Evolutionary conservation across 805 yeast genomes (phyloP).

Genomic region (Lachancea nothofagi): DNA sequence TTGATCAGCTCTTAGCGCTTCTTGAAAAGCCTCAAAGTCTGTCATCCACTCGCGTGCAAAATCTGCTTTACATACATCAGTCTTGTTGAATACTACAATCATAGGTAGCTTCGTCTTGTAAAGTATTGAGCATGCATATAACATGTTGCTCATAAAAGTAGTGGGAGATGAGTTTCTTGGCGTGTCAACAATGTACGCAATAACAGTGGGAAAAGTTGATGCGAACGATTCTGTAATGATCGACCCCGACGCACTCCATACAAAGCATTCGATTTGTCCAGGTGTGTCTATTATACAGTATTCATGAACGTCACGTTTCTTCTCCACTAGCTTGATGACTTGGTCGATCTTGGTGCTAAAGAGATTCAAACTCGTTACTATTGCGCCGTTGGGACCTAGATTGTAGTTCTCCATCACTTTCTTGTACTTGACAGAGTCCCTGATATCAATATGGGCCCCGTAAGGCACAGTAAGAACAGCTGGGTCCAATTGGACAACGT

Average conservation of each 20-base stretch:
- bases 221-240: conserved; percentile 96
- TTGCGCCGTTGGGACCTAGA: conserved; percentile 97
- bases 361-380: conserved; percentile 87
- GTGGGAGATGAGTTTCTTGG: conserved; percentile 93
- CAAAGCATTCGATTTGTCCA: conserved; percentile 97
- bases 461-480: conserved; percentile 93
- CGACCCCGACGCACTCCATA: conserved; percentile 97
- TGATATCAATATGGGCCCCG: conserved; percentile 88
- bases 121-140: conserved; percentile 93
- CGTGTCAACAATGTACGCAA: conserved; percentile 94
- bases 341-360: conserved; percentile 96
- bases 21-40: conserved; percentile 89
- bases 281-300: conserved; percentile 94
- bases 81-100: conserved; percentile 93
- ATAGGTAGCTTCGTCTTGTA: conserved; percentile 95
- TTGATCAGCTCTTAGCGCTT: conserved; percentile 61
- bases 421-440: conserved; percentile 92
- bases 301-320: conserved; percentile 48
- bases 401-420: conserved; percentile 95
- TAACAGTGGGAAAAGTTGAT: conserved; percentile 88
- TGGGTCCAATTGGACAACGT: conserved; percentile 91
- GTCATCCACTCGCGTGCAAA: conserved; percentile 97
- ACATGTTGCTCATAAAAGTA: conserved; percentile 96
- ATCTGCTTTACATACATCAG: conserved; percentile 77
- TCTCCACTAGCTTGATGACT: conserved; percentile 79